Evolutionary conservation across 371 early-diverging fungal genomes (phyloP).

Genomic region (Sporodiniella umbellata): DNA sequence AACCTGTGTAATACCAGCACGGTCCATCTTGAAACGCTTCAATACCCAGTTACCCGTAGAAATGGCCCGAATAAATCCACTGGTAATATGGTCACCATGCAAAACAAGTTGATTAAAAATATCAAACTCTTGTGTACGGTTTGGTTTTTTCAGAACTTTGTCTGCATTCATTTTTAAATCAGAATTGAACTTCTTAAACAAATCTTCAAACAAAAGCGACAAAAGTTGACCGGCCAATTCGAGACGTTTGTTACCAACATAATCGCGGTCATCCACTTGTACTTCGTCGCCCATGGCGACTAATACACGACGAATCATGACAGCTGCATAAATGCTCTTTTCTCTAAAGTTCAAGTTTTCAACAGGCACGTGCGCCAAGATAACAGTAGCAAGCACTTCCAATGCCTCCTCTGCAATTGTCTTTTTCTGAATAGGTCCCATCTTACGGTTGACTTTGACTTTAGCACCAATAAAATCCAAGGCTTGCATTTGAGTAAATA

Average conservation of each 20-base stretch:
- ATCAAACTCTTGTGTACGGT: slow-evolving; percentile 95
- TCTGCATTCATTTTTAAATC: slow-evolving; percentile 92
- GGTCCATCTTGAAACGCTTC: slow-evolving; percentile 99
- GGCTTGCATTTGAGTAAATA: slow-evolving; percentile 91
- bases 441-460: slow-evolving; percentile 67
- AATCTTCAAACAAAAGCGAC: slow-evolving; percentile 98
- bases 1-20: slow-evolving; percentile 99
- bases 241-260: slow-evolving; percentile 99
- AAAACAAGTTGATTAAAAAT: slow-evolving; percentile 82
- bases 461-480: slow-evolving; percentile 88
- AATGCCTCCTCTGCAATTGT: slow-evolving; percentile 89
- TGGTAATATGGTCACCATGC: slow-evolving; percentile 92
- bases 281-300: slow-evolving; percentile 82
- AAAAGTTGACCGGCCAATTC: slow-evolving; percentile 99
- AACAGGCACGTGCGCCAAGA: slow-evolving; percentile 96
- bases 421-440: slow-evolving; percentile 51
- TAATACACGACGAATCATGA: slow-evolving; percentile 98
- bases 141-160: slow-evolving; percentile 90
- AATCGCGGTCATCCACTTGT: slow-evolving; percentile 98
- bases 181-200: slow-evolving; percentile 96
- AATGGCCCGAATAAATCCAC: slow-evolving; percentile 95
- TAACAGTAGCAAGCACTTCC: slow-evolving; percentile 87
- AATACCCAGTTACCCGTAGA: slow-evolving; percentile 99
- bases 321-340: slow-evolving; percentile 94
- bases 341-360: slow-evolving; percentile 86